These are phyloP conservation scores for Curvularia verruculosa DNA, from an alignment of 2,329 filamentous ascomycete species.

Conservation along the genomic window DNA sequence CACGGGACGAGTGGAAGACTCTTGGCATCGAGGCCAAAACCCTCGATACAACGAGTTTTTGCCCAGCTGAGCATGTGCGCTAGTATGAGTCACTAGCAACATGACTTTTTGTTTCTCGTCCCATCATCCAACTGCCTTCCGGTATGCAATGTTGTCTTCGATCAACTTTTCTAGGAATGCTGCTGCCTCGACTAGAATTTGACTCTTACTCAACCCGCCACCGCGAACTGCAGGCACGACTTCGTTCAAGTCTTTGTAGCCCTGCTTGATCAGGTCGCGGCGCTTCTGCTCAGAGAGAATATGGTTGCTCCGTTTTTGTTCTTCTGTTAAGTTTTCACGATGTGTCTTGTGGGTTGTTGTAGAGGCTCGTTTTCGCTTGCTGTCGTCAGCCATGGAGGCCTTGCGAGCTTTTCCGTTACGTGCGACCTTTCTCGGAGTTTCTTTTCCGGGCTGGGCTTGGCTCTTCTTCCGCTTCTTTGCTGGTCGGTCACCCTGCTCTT, in stretches of 20 bases:
- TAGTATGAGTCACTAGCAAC: neutral
- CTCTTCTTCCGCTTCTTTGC: constrained; percentile 37
- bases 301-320: constrained; percentile 84
- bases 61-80: neutral
- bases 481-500: constrained; percentile 29
- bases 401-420: constrained; percentile 34
- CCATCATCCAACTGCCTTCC: constrained; percentile 1
- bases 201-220: constrained; percentile 82
- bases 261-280: constrained; percentile 78
- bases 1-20: neutral
- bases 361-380: constrained; percentile 38
- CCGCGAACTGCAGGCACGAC: constrained; percentile 76
- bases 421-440: constrained; percentile 26
- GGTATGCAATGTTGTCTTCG: constrained; percentile 62
- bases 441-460: constrained; percentile 19
- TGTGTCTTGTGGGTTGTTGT: constrained; percentile 36
- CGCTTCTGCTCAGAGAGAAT: constrained; percentile 88
- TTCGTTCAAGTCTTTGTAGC: constrained; percentile 78
- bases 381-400: constrained; percentile 22
- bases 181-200: constrained; percentile 74
- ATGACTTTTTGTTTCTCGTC: too few species aligned
- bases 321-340: constrained; percentile 70
- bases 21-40: neutral
- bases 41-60: neutral
- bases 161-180: constrained; percentile 79